phyloP scores from a whole-genome alignment of 441 rosid genomes.

The Erodium trifolium region DNA sequence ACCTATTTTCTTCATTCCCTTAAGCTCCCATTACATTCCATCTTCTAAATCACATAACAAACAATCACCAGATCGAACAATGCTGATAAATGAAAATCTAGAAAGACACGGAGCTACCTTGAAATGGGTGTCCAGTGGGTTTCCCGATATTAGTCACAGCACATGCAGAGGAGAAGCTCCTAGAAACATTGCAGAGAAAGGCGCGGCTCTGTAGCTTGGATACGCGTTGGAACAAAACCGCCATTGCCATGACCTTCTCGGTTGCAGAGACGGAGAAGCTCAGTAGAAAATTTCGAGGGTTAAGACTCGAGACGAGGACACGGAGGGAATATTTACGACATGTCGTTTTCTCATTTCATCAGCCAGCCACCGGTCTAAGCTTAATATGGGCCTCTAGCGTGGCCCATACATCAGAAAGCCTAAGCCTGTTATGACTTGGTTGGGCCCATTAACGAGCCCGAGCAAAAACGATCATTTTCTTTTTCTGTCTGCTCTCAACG shows the following conservation, averaged over 20 bases:
- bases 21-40: neutral
- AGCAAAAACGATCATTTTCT: too few relatives aligned
- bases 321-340: neutral
- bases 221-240: constrained; percentile 27
- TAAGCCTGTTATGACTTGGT: neutral
- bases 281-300: neutral
- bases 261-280: constrained; percentile 16
- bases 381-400: neutral
- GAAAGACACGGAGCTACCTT: constrained; percentile 29
- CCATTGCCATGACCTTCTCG: constrained; percentile 22
- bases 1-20: neutral
- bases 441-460: neutral
- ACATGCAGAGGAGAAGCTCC: constrained; percentile 25
- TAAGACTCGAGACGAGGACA: neutral
- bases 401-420: neutral
- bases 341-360: neutral
- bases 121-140: constrained; percentile 26
- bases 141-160: constrained; percentile 19
- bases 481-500: too few relatives aligned
- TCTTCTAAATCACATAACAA: neutral
- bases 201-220: constrained; percentile 26
- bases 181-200: constrained; percentile 19
- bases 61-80: neutral
- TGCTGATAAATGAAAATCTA: neutral
- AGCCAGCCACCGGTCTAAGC: too few relatives aligned